These are phyloP conservation scores for Phialocephala sp. DNA, from an alignment of 2,329 filamentous ascomycete genomes.

Conservation along the genomic window DNA sequence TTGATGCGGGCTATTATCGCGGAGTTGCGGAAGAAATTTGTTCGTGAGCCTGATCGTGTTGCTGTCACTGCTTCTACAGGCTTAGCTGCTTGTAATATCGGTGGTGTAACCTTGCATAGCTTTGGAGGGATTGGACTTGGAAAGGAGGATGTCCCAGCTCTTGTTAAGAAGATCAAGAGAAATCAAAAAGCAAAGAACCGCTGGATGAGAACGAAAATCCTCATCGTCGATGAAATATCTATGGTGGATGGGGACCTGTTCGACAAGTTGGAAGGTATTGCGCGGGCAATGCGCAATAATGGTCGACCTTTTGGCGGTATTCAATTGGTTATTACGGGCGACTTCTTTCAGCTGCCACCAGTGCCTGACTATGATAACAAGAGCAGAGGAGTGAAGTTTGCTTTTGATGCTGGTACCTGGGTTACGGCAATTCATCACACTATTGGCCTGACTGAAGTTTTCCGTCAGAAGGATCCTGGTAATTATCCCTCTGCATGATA, in stretches of 20 bases:
- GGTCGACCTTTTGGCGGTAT: slow-evolving; percentile 94
- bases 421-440: slow-evolving; percentile 92
- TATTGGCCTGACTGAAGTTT: slow-evolving; percentile 92
- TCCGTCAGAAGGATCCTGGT: slow-evolving; percentile 88
- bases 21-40: slow-evolving; percentile 77
- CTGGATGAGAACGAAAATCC: slow-evolving; percentile 86
- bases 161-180: slow-evolving; percentile 89
- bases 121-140: slow-evolving; percentile 95
- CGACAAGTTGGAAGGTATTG: slow-evolving; percentile 91
- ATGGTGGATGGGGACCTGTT: slow-evolving; percentile 99
- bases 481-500: slow-evolving; percentile 35
- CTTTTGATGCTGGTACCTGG: slow-evolving; percentile 93
- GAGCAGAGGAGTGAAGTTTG: slow-evolving; percentile 75
- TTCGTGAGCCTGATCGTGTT: slow-evolving; percentile 78
- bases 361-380: slow-evolving; percentile 75
- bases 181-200: slow-evolving; percentile 87
- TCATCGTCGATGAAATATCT: slow-evolving; percentile 94
- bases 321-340: slow-evolving; percentile 92
- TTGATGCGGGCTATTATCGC: slow-evolving; percentile 90
- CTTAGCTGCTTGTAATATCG: slow-evolving; percentile 94
- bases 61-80: slow-evolving; percentile 96
- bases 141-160: slow-evolving; percentile 79
- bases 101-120: slow-evolving; percentile 93
- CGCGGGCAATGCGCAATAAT: slow-evolving; percentile 85
- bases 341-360: slow-evolving; percentile 96